Percentiles rank a stretch among this genome's conserved stretches.
Evolutionary conservation across 129 eudicot genomes (phyloP).

Genomic region (Centaurea solstitialis): DNA sequence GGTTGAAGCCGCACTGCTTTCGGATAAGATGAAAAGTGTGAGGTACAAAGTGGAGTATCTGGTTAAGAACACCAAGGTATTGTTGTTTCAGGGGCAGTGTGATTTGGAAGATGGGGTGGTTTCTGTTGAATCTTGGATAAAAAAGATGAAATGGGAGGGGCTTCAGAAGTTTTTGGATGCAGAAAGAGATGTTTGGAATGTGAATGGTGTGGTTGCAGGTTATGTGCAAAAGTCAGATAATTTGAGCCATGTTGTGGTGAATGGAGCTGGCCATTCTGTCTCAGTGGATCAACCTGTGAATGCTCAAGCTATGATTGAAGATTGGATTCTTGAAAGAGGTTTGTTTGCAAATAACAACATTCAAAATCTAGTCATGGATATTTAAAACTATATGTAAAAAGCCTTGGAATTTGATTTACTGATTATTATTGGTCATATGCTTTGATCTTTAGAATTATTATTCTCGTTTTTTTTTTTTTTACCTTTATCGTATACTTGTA

Average conservation of each 20-base stretch:
- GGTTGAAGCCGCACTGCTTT: constrained; percentile 48
- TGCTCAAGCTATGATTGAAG: constrained; percentile 18
- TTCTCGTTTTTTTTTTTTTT: too few relatives aligned
- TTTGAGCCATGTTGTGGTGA: constrained; percentile 72
- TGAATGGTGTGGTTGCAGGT: constrained; percentile 69
- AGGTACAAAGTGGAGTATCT: constrained; percentile 81
- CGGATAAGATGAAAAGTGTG: constrained; percentile 94
- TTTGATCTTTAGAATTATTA: too few relatives aligned
- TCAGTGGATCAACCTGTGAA: constrained; percentile 79
- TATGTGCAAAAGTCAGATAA: constrained; percentile 79
- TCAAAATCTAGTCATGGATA: neutral
- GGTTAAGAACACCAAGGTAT: constrained; percentile 43
- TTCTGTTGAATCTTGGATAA: constrained; percentile 52
- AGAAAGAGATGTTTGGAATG: constrained; percentile 76
- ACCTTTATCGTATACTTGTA: too few relatives aligned
- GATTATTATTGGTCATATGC: too few relatives aligned
- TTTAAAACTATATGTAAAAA: too few relatives aligned
- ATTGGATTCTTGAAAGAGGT: constrained; percentile 18
- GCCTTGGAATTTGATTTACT: too few relatives aligned
- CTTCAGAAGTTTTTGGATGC: constrained; percentile 51
- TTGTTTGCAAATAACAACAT: constrained; percentile 40
- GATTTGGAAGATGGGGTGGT: constrained; percentile 81
- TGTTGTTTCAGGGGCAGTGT: too few relatives aligned
- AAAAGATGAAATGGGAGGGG: constrained; percentile 52
- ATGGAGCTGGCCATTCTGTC: constrained; percentile 86